Evolutionary conservation across 108 stramenopile genomes (phyloP).

Genomic region (Licmophora abbreviata): DNA sequence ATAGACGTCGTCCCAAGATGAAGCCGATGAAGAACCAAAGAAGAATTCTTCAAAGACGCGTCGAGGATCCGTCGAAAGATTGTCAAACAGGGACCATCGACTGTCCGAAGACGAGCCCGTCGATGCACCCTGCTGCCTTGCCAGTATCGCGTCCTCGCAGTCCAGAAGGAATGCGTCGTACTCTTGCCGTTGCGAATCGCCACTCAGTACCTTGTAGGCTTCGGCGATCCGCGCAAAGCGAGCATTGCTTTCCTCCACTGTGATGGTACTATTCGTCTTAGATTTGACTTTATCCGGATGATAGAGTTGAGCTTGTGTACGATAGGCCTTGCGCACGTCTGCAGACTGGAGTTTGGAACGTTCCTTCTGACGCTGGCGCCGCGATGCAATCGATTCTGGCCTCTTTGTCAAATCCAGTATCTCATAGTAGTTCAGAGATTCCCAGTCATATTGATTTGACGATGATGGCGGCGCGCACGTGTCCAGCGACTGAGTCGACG

Average conservation of each 20-base stretch:
- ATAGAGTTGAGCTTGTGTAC: constrained; percentile 57
- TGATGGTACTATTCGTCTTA: constrained; percentile 20
- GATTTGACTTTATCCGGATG: constrained; percentile 61
- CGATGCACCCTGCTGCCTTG: constrained; percentile 25
- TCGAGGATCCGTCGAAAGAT: constrained; percentile 44
- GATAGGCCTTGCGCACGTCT: constrained; percentile 66
- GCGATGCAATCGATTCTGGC: not conserved
- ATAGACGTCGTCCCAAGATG: not conserved
- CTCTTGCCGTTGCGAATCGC: constrained; percentile 31
- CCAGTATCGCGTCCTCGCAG: constrained; percentile 38
- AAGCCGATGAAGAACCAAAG: constrained; percentile 23
- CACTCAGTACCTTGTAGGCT: constrained; percentile 59
- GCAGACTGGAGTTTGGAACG: constrained; percentile 31
- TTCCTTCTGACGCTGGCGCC: constrained; percentile 3
- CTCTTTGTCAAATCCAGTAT: constrained; percentile 17
- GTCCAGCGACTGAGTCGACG: no score
- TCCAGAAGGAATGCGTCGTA: constrained; percentile 46
- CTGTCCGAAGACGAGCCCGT: not conserved
- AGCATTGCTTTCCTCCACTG: constrained; percentile 44
- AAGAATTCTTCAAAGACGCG: constrained; percentile 63
- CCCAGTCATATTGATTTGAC: constrained; percentile 60
- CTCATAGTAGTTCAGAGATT: constrained; percentile 39
- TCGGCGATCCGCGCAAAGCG: constrained; percentile 65
- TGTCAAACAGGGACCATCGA: constrained; percentile 14
- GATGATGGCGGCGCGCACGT: no score